A percentile compares a stretch with the other conserved stretches of the same genome.
These are phyloP conservation scores for Phytophthora niederhauseri DNA, from an alignment of 352 stramenopile genomes.

Conservation along the genomic window DNA sequence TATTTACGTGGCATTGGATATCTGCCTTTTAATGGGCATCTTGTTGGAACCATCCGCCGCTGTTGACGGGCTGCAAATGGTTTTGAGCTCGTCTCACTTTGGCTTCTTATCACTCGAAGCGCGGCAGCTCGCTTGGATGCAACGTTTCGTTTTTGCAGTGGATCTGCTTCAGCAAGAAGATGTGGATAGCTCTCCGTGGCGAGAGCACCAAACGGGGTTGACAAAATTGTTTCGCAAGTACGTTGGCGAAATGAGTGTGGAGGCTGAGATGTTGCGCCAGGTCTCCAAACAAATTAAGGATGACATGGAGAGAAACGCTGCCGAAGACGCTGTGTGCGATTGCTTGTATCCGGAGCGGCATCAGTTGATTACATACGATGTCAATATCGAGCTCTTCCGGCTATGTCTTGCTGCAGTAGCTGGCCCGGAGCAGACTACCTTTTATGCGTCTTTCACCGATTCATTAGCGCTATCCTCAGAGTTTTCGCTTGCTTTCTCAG, in stretches of 20 bases:
- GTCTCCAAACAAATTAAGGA: conserved; percentile 27
- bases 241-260: conserved; percentile 46
- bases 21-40: conserved; percentile 53
- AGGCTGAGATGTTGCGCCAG: conserved; percentile 39
- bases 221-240: conserved; percentile 48
- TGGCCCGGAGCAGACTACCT: conserved; percentile 35
- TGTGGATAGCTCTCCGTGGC: conserved; percentile 6
- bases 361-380: conserved; percentile 35
- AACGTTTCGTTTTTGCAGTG: conserved; percentile 55
- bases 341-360: conserved; percentile 53
- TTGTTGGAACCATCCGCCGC: conserved; percentile 41
- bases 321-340: conserved; percentile 45
- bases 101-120: conserved; percentile 32
- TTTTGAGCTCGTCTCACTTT: conserved; percentile 47
- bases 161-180: conserved; percentile 30
- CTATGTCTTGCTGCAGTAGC: conserved; percentile 41
- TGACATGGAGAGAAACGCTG: conserved; percentile 25
- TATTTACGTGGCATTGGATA: conserved; percentile 49
- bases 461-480: conserved; percentile 36
- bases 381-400: conserved; percentile 45
- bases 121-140: conserved; percentile 49
- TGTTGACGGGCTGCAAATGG: conserved; percentile 44
- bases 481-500: conserved; percentile 55
- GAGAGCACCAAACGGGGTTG: conserved; percentile 23
- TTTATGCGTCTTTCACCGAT: conserved; percentile 43